Base-by-base conservation (phyloP, 352 stramenopile genomes). In the Phytophthora agathidicida region DNA sequence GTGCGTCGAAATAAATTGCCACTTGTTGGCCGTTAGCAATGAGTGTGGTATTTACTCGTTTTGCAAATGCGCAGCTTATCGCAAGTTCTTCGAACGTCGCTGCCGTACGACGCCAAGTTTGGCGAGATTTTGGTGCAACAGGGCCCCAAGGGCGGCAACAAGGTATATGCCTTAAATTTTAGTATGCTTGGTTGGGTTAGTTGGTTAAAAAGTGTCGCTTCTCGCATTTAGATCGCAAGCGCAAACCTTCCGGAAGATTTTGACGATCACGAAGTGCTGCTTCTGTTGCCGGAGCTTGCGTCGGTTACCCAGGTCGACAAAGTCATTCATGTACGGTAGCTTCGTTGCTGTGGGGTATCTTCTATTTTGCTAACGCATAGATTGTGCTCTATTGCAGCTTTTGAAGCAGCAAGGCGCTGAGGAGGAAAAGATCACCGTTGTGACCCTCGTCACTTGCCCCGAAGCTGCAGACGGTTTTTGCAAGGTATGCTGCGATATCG, bases 401-500 rank as follows among this genome's bases (percentile, higher is more conserved):
- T 58, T 94, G 33, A 83, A 76, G 27, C 77, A 92, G 19, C 65
- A 88, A 53, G 83, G 83, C 23, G 86, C 91, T 0, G 68, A 86
- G 26, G 72, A 91, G 38, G 81, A 89, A 33, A 83, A 93, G 51
- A 88, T 94, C 35, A 91, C 85, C 20, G 67, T 94, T 3, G 82
- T 93, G 16, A 90, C 83, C 11, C 72, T 94, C 7, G 80, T 93
- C 8, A 94, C 83, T 24, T 91, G 82, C 45, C 86, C 81, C 0
- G 83, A 91, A 54, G 86, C 73, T n/a, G 83, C 83, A 5, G 86
- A 93, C 53, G 65, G 66, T 10, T 94, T 94, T 36, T 93, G 86
- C 71, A 78, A 91, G 60, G 83, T 88, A 51, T n/a, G 22, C 8
- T 36, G 26, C 17, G 14, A 1, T 37, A 17, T 39, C 19, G n/a